Conservation (phyloP, 192 early-diverging fungal species). For the Coemansia sp. region DNA sequence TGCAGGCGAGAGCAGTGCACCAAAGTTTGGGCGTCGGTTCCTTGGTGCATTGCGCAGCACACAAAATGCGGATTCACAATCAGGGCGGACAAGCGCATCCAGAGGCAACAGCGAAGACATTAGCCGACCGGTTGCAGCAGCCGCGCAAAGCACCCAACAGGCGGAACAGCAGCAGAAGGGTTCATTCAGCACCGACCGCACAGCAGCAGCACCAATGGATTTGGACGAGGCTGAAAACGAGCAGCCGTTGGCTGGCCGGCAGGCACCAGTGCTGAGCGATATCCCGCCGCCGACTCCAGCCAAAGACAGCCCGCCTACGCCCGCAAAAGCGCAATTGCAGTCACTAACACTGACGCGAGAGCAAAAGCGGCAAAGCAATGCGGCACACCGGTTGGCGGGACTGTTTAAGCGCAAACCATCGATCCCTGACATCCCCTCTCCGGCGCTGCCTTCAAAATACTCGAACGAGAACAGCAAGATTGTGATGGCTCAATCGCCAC, state of each 20-base stretch:
- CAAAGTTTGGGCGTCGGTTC: conserved; percentile 43
- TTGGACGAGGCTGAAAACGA: not conserved
- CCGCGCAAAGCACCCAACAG: not conserved
- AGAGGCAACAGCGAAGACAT: conserved; percentile 27
- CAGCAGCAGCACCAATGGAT: not conserved
- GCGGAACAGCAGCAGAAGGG: not conserved
- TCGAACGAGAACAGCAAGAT: conserved; percentile 16
- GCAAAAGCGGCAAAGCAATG: conserved; percentile 53
- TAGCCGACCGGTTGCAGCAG: not conserved
- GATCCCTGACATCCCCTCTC: conserved; percentile 43
- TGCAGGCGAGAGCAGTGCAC: conserved; percentile 1
- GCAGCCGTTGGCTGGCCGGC: not conserved
- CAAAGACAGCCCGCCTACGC: conserved; percentile 32
- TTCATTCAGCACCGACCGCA: not conserved
- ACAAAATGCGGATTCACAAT: conserved; percentile 6
- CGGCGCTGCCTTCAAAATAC: conserved; percentile 21
- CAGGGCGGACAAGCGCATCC: not conserved
- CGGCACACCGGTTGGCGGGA: conserved; percentile 40
- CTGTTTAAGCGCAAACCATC: conserved; percentile 52
- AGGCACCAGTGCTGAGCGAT: not conserved
- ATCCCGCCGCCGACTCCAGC: conserved; percentile 32
- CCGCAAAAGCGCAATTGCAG: conserved; percentile 6
- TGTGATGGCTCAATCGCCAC: conserved; percentile 14
- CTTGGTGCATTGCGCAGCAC: conserved; percentile 44
- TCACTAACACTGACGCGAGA: conserved; percentile 32